phyloP scores from a whole-genome alignment of 108 stramenopile species.

The Nannochloropsis salina region DNA sequence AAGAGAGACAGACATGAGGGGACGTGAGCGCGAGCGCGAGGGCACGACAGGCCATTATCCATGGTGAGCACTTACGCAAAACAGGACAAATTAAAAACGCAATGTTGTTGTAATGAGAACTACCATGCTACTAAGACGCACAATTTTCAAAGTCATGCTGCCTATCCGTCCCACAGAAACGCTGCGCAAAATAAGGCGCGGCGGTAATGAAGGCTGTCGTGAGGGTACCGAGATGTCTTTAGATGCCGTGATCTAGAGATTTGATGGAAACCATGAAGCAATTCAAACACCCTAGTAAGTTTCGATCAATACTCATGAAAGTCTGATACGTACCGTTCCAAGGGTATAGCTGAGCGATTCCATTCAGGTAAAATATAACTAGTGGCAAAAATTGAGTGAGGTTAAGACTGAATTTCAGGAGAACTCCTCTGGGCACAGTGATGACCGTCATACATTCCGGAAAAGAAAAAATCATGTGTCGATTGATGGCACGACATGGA shows the following conservation, averaged over 20 bases:
- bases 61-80: neutral
- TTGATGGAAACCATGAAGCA: too few relatives aligned
- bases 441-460: neutral
- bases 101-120: neutral
- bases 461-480: neutral
- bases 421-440: neutral
- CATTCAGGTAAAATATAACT: constrained; percentile 8
- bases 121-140: constrained; percentile 32
- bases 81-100: neutral
- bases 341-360: neutral
- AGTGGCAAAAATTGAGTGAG: neutral
- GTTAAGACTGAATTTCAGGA: neutral
- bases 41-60: constrained; percentile 25
- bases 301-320: neutral
- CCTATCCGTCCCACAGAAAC: constrained; percentile 52
- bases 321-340: constrained; percentile 26
- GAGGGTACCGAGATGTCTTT: too few relatives aligned
- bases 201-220: constrained; percentile 52
- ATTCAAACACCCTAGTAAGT: too few relatives aligned
- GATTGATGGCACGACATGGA: neutral
- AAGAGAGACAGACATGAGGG: neutral
- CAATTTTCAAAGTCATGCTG: constrained; percentile 52
- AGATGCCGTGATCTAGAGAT: too few relatives aligned
- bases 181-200: constrained; percentile 37
- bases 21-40: neutral